A percentile compares a stretch with the other conserved stretches of the same genome.
phyloP scores from a whole-genome alignment of 305 asterid genomes.

The Petunia hybrid region DNA sequence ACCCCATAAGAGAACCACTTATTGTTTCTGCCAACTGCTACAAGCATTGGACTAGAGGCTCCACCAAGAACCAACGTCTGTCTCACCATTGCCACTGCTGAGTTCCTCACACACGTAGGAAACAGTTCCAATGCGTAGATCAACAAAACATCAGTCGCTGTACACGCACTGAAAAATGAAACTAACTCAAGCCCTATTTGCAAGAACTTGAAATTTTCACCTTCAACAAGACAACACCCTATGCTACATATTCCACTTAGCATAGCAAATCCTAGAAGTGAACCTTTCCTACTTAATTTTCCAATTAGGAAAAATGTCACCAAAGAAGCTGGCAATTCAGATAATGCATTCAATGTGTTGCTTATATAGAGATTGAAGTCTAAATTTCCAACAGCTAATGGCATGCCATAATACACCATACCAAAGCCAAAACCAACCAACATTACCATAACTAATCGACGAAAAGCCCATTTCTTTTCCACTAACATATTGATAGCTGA shows the following conservation, averaged over 20 bases:
- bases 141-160: conserved; percentile 35
- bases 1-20: conserved; percentile 39
- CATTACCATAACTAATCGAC: conserved; percentile 38
- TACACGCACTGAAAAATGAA: conserved; percentile 39
- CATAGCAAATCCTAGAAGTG: conserved; percentile 31
- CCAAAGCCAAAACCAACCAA: conserved; percentile 42
- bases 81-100: conserved; percentile 46
- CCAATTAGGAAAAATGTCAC: conserved; percentile 29
- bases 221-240: not conserved
- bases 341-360: conserved; percentile 41
- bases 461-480: conserved; percentile 43
- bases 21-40: conserved; percentile 42
- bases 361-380: conserved; percentile 40
- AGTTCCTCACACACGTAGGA: conserved; percentile 48
- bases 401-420: conserved; percentile 47
- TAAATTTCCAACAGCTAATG: conserved; percentile 41
- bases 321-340: conserved; percentile 45
- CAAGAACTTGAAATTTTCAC: not conserved
- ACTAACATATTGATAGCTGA: conserved; percentile 37
- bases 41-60: conserved; percentile 40
- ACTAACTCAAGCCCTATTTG: conserved; percentile 42
- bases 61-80: conserved; percentile 46
- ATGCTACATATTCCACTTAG: conserved; percentile 41
- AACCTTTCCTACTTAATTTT: conserved; percentile 33
- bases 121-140: conserved; percentile 47